Base-by-base conservation (phyloP, 108 stramenopile species). In the Fragilaria radians region DNA sequence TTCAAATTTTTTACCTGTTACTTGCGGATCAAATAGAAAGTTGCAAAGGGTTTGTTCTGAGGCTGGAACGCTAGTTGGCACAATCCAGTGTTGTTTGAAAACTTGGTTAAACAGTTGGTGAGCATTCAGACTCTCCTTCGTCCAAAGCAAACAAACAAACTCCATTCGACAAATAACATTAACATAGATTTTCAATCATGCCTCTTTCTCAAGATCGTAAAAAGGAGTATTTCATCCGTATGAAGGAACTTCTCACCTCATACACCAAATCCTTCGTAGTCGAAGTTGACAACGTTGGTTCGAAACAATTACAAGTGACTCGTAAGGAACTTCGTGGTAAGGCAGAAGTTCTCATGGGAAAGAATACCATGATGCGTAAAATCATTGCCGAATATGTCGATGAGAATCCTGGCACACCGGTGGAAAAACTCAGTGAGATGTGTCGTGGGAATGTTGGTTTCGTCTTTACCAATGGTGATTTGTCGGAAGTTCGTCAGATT, bases 331-430 rank as follows among this genome's bases (percentile, higher is more conserved):
- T 99, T 32, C 95, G 95, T 68, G 96, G 94, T 59, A 74, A 72
- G 61, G 98, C 96, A 53, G 89, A 89, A 42, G 62, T 98, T 48
- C 90, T 98, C 74, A 95, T 98, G 94, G 98, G 98, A 55, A 99
- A 99, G 88, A 96, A 93, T 74, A 99, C 98, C 89, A 95, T 97
- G 95, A 98, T 98, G 93, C 84, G 97, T 47, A 96, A 95, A 73
- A 84, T 93, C 80, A 80, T 99, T 67, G 76, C 65, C 59, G 93
- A 93, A 52, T 99, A 76, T 74, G 58, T 78, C 24, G 91, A 88
- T 33, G 87, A 94, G 49, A 93, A 99, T 75, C 95, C 95, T 19
- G 96, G 81, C 30, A 78, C 89, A n/a, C 62, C 96, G 62, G 68
- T 77, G 51, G 84, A 77, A 42, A 64, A 83, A 69, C 76, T 97